Evolutionary conservation across 352 stramenopile genomes (phyloP).

Genomic region (Phytophthora citricola): DNA sequence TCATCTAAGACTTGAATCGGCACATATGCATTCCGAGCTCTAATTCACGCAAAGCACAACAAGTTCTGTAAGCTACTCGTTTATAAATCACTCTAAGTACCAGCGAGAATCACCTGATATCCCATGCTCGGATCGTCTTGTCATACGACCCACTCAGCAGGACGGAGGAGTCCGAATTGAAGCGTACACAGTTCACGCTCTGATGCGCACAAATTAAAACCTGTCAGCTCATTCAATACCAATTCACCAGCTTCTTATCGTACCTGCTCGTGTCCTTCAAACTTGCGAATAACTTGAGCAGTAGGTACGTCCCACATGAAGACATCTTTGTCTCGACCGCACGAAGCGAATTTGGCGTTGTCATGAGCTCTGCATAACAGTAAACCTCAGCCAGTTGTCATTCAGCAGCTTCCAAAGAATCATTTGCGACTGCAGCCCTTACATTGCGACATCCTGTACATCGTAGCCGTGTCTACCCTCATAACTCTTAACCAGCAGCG

Average conservation of each 20-base stretch:
- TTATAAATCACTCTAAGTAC: not conserved
- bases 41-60: constrained; percentile 17
- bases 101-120: constrained; percentile 53
- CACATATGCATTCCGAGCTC: constrained; percentile 71
- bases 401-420: not conserved
- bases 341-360: constrained; percentile 90
- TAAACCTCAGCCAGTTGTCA: constrained; percentile 1
- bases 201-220: constrained; percentile 23
- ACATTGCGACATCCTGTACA: constrained; percentile 91
- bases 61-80: constrained; percentile 5
- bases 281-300: constrained; percentile 87
- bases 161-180: constrained; percentile 83
- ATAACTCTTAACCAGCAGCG: constrained; percentile 87
- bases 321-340: constrained; percentile 83
- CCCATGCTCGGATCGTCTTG: constrained; percentile 85
- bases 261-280: constrained; percentile 87
- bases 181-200: constrained; percentile 88
- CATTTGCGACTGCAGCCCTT: constrained; percentile 20
- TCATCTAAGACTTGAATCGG: constrained; percentile 90
- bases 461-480: constrained; percentile 89
- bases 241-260: not conserved
- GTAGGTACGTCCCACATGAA: constrained; percentile 92
- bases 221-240: not conserved
- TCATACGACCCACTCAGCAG: constrained; percentile 90
- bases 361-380: constrained; percentile 65